Evolutionary conservation across 169 alveolate genomes (phyloP), one percentile per base, ranked within the genome.

Genomic region (Miamiensis avidus): DNA sequence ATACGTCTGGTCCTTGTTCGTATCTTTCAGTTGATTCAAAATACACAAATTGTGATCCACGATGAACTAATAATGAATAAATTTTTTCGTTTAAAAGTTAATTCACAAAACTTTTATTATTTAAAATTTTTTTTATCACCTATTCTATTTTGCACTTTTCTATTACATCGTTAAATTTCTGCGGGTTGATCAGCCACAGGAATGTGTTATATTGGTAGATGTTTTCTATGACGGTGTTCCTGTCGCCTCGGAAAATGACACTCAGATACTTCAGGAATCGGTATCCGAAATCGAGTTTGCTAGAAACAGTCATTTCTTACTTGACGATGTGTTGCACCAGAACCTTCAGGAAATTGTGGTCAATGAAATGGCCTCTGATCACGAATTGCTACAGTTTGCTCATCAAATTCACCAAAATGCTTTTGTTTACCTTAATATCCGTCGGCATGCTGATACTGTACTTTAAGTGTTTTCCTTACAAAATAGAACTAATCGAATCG

Each of bases 301-400:
- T 72, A 25, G 84, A 75, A 74, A 86, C 64, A 0, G 84, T 34
- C 25, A 82, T 81, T 69, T 86, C 90, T 65, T 86, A 65, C 30
- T 82, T 81, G 0, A 86, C 84, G 11, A 86, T 81, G 32, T 86
- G 86, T 28, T 81, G 74, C 30, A 79, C 32, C 28, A 86, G 65
- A 25, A 86, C 90, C 65, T 86, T 86, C 0, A 86, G 81, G 65
- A 86, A 86, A 65, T 86, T 86, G 29, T 86, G 86, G 27, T 86
- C 90, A n/a, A 86, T 86, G 65, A 81, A 86, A 4, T 81, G 76
- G 0, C 87, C 90, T 65, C 84, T 86, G 25, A 86, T 64, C 1
- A 86, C 81, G 20, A 86, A 32, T 33, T 81, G 75, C 27, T 81
- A 34, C 25, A 86, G 28, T 6, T 75, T 29, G 32, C 65, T 81